phyloP scores from a whole-genome alignment of 768 basidiomycete species.

The Leccinum uliginosum region DNA sequence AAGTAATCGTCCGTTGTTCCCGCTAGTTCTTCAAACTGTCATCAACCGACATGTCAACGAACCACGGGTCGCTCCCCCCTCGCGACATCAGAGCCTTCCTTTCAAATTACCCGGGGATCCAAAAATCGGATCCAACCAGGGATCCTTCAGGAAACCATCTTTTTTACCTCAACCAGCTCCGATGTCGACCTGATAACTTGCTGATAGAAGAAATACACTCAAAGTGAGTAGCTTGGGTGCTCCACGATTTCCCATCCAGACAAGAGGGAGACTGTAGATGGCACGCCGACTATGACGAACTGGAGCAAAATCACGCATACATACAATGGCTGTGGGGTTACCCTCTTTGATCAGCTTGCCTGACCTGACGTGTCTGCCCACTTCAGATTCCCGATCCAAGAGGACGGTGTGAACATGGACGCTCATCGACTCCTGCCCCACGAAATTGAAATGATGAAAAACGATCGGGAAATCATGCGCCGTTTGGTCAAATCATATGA shows the following conservation, averaged over 20 bases:
- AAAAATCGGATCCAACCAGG: conserved; percentile 4
- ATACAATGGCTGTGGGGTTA: conserved; percentile 73
- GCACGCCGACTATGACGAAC: conserved; percentile 54
- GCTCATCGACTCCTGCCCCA: conserved; percentile 65
- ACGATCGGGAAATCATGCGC: conserved; percentile 40
- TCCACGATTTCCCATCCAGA: neutral
- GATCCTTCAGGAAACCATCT: conserved; percentile 41
- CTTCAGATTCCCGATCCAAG: conserved; percentile 65
- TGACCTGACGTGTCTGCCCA: neutral
- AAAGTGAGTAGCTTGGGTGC: conserved; percentile 35
- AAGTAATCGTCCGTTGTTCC: conserved; percentile 9
- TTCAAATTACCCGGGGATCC: conserved; percentile 17
- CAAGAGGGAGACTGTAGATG: conserved; percentile 42
- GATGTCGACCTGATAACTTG: conserved; percentile 58
- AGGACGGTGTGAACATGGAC: conserved; percentile 66
- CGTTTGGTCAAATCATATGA: conserved; percentile 58
- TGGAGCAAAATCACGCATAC: conserved; percentile 69
- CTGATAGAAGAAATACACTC: conserved; percentile 61
- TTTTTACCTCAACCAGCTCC: conserved; percentile 56
- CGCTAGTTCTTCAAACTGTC: conserved; percentile 6
- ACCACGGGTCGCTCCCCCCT: conserved; percentile 2
- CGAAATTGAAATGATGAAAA: conserved; percentile 56
- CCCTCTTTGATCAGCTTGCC: neutral
- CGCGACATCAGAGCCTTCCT: conserved; percentile 27
- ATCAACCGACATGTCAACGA: conserved; percentile 15